Conservation (phyloP, 2,329 filamentous ascomycete species). For the Alternaria postmessia region DNA sequence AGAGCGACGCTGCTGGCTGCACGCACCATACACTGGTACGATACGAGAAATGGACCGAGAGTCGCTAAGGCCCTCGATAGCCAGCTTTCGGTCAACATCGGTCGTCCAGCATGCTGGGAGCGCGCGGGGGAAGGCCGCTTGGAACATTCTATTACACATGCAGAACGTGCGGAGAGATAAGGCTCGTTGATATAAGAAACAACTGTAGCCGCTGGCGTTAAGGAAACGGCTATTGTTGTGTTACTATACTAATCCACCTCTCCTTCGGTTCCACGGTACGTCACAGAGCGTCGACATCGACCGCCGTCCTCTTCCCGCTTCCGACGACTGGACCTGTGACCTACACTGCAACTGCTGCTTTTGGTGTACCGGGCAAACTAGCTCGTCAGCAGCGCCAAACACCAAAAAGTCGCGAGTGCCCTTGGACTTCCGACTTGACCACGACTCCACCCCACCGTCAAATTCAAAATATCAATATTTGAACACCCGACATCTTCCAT, state of each 20-base stretch:
- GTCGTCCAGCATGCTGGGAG: slow-evolving; percentile 19
- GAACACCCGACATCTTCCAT: slow-evolving; percentile 4
- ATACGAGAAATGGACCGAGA: slow-evolving; percentile 5
- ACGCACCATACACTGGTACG: slow-evolving; percentile 16
- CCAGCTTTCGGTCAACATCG: slow-evolving; percentile 23
- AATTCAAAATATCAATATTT: slow-evolving; percentile 1
- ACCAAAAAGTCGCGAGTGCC: slow-evolving; percentile 25
- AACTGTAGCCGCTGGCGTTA: slow-evolving; percentile 1
- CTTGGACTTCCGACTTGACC: slow-evolving; percentile 4
- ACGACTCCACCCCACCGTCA: not conserved
- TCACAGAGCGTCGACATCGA: slow-evolving; percentile 9
- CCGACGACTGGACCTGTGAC: slow-evolving; percentile 23
- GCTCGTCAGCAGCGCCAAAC: slow-evolving; percentile 18
- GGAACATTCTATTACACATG: slow-evolving; percentile 31
- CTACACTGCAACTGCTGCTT: slow-evolving; percentile 33
- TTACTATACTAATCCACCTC: slow-evolving; percentile 3
- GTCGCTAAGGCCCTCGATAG: slow-evolving; percentile 7
- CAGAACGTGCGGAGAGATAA: slow-evolving; percentile 27
- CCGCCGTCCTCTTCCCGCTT: slow-evolving; percentile 1
- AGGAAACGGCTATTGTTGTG: not conserved
- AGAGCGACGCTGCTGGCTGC: not conserved
- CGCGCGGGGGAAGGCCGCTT: slow-evolving; percentile 20
- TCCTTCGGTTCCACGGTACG: slow-evolving; percentile 12
- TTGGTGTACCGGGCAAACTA: slow-evolving; percentile 18
- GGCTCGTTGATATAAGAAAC: slow-evolving; percentile 20